Conservation (phyloP, 2,329 filamentous ascomycete species). For the Dactylonectria estremocensis region DNA sequence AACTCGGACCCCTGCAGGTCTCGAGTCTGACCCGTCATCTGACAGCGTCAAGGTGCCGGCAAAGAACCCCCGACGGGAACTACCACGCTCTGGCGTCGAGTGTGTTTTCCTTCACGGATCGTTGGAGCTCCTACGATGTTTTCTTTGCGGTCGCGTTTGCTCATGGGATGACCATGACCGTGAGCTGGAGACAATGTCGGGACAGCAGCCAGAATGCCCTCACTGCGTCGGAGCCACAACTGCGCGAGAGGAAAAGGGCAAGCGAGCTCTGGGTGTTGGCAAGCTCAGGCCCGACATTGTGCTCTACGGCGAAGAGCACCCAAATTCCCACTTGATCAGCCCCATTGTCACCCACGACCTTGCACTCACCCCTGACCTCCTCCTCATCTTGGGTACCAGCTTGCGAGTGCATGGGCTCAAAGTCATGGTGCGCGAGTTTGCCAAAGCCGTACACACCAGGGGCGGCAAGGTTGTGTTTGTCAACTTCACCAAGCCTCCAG, state of each 20-base stretch:
- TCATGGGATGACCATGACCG: slow-evolving; percentile 73
- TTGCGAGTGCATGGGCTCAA: slow-evolving; percentile 81
- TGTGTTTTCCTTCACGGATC: slow-evolving; percentile 82
- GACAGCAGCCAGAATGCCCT: slow-evolving; percentile 77
- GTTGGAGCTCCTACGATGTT: slow-evolving; percentile 75
- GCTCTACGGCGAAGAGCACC: slow-evolving; percentile 82
- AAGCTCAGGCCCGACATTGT: slow-evolving; percentile 81
- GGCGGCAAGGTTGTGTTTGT: slow-evolving; percentile 81
- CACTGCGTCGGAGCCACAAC: slow-evolving; percentile 75
- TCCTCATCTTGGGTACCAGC: slow-evolving; percentile 80
- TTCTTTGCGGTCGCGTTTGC: slow-evolving; percentile 70
- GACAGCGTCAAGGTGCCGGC: slow-evolving; percentile 37
- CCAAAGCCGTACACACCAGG: slow-evolving; percentile 77
- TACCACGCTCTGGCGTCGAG: slow-evolving; percentile 65
- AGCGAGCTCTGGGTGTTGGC: slow-evolving; percentile 77
- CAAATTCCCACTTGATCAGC: slow-evolving; percentile 77
- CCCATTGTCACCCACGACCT: slow-evolving; percentile 79
- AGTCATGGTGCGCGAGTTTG: slow-evolving; percentile 79
- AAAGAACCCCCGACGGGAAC: slow-evolving; percentile 47
- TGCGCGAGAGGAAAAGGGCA: slow-evolving; percentile 75
- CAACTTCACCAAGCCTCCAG: slow-evolving; percentile 80
- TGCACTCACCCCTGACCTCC: slow-evolving; percentile 73
- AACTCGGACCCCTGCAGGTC: slow-evolving; percentile 25
- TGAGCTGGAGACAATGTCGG: slow-evolving; percentile 71
- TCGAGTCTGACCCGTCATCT: slow-evolving; percentile 41